A percentile compares a stretch with the other conserved stretches of the same genome.
Evolutionary conservation across 2,329 filamentous ascomycete species (phyloP).

Genomic region (Aspergillus novoparasiticus): DNA sequence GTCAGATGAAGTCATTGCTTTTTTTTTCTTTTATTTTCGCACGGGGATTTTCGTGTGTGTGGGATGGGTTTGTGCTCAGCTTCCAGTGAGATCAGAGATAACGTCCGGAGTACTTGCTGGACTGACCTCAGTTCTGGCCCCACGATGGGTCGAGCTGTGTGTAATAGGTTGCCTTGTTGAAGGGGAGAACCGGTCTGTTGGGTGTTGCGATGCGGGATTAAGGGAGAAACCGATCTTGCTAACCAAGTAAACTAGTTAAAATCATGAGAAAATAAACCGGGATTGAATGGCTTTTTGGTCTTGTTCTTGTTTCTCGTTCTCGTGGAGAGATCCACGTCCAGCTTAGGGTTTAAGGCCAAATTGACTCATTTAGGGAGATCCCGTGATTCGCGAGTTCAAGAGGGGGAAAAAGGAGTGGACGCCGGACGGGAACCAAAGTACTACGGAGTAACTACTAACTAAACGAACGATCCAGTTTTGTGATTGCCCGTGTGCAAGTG

Average conservation of each 20-base stretch:
- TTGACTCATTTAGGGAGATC: not conserved
- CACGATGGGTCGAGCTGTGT: not conserved
- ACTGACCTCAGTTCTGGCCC: not conserved
- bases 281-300: not conserved
- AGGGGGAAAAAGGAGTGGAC: not conserved
- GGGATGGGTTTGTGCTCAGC: not conserved
- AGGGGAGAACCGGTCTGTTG: not conserved
- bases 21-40: not conserved
- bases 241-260: not conserved
- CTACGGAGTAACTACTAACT: not conserved
- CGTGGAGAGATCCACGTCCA: not conserved
- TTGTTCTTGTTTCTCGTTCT: not conserved
- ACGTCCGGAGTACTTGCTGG: no score
- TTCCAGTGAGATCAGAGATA: no score
- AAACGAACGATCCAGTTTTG: not conserved
- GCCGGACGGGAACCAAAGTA: not conserved
- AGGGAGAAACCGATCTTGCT: not conserved
- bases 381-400: not conserved
- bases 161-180: not conserved
- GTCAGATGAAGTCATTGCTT: not conserved
- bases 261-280: conserved; percentile 3
- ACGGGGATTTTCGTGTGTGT: not conserved
- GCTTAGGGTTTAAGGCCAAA: not conserved
- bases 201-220: not conserved
- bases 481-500: not conserved